Percentiles rank a stretch among this genome's conserved stretches.
These are phyloP conservation scores for Kurtzmaniella cleridarum DNA, from an alignment of 805 yeast species.

Conservation along the genomic window DNA sequence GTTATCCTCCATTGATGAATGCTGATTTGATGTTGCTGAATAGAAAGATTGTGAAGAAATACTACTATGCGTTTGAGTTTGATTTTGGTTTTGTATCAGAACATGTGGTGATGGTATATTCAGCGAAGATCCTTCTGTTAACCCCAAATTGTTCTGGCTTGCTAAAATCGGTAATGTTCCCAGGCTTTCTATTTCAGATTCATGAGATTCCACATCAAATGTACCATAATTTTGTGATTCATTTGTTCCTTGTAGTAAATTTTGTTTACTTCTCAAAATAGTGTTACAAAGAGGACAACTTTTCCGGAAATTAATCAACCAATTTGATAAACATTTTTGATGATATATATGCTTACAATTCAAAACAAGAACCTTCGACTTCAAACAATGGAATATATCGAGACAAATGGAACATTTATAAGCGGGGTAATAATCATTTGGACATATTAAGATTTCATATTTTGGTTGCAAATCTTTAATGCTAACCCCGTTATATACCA, in stretches of 20 bases:
- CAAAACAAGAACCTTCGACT: conserved; percentile 44
- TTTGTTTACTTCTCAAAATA: conserved; percentile 8
- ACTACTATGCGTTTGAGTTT: conserved; percentile 2
- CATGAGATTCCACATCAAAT: conserved; percentile 3
- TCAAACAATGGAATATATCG: conserved; percentile 44
- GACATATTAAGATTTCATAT: conserved; percentile 18
- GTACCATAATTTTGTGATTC: conserved; percentile 14
- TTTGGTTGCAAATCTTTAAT: conserved; percentile 12
- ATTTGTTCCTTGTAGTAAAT: conserved; percentile 14
- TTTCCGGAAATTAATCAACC: conserved; percentile 51
- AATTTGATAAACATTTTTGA: conserved; percentile 50
- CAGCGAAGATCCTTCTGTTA: conserved; percentile 1
- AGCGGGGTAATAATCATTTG: conserved; percentile 34
- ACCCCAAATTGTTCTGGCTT: neutral
- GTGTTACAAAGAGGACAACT: conserved; percentile 56
- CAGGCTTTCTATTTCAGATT: neutral
- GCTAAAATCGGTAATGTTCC: neutral
- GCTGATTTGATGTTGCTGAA: no score
- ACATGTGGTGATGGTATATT: no score
- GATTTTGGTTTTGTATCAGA: conserved; percentile 1
- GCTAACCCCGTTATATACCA: conserved; percentile 38
- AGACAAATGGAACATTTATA: conserved; percentile 59
- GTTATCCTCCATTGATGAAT: no score
- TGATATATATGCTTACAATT: conserved; percentile 63
- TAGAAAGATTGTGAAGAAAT: conserved; percentile 1